Conservation (phyloP, 129 eudicot genomes). For the Erigeron canadensis region DNA sequence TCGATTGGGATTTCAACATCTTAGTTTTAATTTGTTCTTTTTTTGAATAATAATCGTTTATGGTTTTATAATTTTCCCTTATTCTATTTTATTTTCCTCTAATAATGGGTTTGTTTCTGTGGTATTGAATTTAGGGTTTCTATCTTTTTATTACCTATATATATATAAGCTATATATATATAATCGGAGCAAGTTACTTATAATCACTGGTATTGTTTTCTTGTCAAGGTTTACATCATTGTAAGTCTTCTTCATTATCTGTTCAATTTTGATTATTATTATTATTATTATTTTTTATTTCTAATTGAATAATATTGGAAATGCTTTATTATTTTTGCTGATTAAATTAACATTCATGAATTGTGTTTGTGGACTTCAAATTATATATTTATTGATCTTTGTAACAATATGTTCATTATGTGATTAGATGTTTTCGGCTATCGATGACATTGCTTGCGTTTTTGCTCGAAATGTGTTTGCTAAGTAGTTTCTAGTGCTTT, state of each 20-base stretch:
- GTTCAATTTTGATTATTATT: neutral
- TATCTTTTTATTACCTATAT: slow-evolving; percentile 8
- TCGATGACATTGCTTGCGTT: too few species aligned
- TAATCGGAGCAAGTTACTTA: slow-evolving; percentile 1
- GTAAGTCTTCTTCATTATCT: slow-evolving; percentile 17
- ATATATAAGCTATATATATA: neutral
- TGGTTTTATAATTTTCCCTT: neutral
- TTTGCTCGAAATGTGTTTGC: too few species aligned
- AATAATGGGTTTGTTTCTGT: slow-evolving; percentile 15
- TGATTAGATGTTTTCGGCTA: too few species aligned
- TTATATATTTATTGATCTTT: too few species aligned
- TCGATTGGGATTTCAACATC: too few species aligned
- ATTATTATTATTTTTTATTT: neutral
- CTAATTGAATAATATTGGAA: neutral
- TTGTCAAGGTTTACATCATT: slow-evolving; percentile 13
- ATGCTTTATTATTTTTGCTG: neutral
- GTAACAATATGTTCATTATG: too few species aligned
- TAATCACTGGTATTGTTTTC: too few species aligned
- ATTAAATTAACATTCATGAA: neutral
- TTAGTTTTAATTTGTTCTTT: too few species aligned
- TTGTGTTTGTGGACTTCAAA: too few species aligned
- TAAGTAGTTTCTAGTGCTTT: too few species aligned
- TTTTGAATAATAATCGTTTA: neutral
- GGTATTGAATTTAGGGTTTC: slow-evolving; percentile 37
- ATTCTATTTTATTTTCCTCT: neutral